Evolutionary conservation across 257 asterid species (phyloP), one percentile per base, ranked within the genome.

Genomic region (Capsicum chinense): DNA sequence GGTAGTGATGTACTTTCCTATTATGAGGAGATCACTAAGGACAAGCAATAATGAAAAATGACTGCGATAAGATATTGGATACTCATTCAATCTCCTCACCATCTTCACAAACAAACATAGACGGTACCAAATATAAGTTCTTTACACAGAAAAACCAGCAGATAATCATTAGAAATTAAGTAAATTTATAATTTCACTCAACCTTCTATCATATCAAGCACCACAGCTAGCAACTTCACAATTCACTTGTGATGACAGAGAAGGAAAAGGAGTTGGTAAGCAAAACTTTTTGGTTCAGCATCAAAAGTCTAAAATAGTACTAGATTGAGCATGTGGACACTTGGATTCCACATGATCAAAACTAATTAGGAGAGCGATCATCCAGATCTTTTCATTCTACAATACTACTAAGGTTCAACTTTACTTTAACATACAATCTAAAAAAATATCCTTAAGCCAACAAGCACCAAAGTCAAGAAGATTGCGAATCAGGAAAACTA

Each of bases 401-500:
- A 39, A 8, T 44, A 16, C 56, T 17, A 44, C 16, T 44, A 70
- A 0, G 35, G 44, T 7, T 69, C 12, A 4, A 39, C 16, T 15
- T 42, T 69, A 69, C 54, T 37, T 0, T 17, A 54, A 52, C 81
- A 76, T 76, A 52, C 26, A 76, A 54, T 52, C 4, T 12, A 66
- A 21, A 10, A 16, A 47, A 13, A 52, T 74, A 74, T 2, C 14
- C 14, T 33, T 42, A 37, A n/a, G 82, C 26, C 0, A 48, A 73
- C 62, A 71, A 35, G 5, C 64, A 50, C 12, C 64, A 26, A 21
- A 48, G 6, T 33, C 79, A 74, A 83, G 47, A 86, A 85, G 62
- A 87, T 74, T 66, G 7, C 14, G 83, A 79, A 90, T 84, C 39
- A 84, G 84, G 68, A 85, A 63, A 62, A 83, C 89, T 86, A 66